Evolutionary conservation across 768 basidiomycete species (phyloP).

Genomic region (Leccinellum rugosiceps): DNA sequence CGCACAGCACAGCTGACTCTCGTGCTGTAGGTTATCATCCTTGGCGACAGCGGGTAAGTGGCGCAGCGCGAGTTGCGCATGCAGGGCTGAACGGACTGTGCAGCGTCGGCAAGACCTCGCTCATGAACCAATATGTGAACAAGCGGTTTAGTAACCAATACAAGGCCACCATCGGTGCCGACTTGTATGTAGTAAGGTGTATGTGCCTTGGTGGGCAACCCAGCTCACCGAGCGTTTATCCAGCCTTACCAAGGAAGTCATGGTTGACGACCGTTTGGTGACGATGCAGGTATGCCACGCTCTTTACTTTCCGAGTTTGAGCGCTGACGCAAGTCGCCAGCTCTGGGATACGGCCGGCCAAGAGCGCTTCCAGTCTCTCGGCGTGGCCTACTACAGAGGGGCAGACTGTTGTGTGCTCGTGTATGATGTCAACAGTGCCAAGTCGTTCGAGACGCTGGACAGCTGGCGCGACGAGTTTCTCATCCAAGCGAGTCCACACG

Average conservation of each 20-base stretch:
- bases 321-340: conserved; percentile 39
- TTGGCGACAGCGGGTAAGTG: conserved; percentile 92
- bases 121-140: conserved; percentile 99
- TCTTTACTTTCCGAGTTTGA: background rate
- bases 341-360: conserved; percentile 99
- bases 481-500: conserved; percentile 97
- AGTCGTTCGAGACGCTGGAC: conserved; percentile 98
- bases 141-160: conserved; percentile 99
- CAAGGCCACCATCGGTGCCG: conserved; percentile 97
- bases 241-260: conserved; percentile 96
- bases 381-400: conserved; percentile 98
- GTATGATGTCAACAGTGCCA: conserved; percentile 97
- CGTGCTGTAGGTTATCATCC: conserved; percentile 83
- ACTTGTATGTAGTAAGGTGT: conserved; percentile 76
- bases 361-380: conserved; percentile 98
- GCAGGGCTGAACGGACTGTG: background rate
- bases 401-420: conserved; percentile 99
- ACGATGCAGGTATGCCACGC: conserved; percentile 85
- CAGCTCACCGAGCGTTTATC: conserved; percentile 8
- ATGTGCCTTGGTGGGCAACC: conserved; percentile 5
- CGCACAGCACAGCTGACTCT: conserved; percentile 9
- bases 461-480: conserved; percentile 99
- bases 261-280: conserved; percentile 96
- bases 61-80: background rate
- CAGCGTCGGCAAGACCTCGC: conserved; percentile 98